phyloP scores from a whole-genome alignment of 1,139 yeast genomes.

The Komagataea norvegica region DNA sequence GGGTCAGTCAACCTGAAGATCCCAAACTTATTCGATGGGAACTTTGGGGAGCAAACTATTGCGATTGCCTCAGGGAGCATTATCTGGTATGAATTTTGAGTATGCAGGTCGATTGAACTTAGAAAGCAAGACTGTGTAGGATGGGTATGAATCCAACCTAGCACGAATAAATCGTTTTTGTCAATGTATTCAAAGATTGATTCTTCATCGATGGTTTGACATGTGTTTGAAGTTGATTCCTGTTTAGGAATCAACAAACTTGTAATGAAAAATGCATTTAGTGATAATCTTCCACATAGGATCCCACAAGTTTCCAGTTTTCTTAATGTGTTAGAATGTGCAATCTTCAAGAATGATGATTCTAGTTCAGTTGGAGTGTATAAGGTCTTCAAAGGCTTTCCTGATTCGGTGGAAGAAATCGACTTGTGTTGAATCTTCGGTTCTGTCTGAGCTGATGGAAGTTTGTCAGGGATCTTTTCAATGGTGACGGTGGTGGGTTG shows the following conservation, averaged over 20 bases:
- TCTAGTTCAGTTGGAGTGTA: constrained; percentile 44
- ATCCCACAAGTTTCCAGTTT: constrained; percentile 63
- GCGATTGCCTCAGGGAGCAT: constrained; percentile 68
- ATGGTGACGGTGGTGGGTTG: no score
- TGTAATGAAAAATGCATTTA: constrained; percentile 56
- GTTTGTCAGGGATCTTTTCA: no score
- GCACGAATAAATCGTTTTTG: constrained; percentile 45
- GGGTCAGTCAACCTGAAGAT: constrained; percentile 57
- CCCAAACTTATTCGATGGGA: constrained; percentile 42
- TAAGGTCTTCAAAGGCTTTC: constrained; percentile 45
- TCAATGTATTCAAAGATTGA: constrained; percentile 49
- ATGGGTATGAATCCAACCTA: constrained; percentile 69
- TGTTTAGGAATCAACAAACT: constrained; percentile 56
- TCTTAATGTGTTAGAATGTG: constrained; percentile 40
- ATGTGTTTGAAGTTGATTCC: constrained; percentile 53
- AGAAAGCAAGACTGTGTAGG: constrained; percentile 62
- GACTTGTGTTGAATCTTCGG: constrained; percentile 33
- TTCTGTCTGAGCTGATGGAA: constrained; percentile 5
- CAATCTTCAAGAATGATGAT: constrained; percentile 38
- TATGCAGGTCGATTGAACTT: constrained; percentile 57
- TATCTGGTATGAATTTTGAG: constrained; percentile 58
- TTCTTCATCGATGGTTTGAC: constrained; percentile 54
- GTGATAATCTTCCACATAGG: constrained; percentile 49
- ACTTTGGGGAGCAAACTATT: constrained; percentile 52
- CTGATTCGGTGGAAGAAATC: constrained; percentile 44